A percentile compares a stretch with the other conserved stretches of the same genome.
These are phyloP conservation scores for Neoarthrinium moseri DNA, from an alignment of 2,329 filamentous ascomycete species.

Conservation along the genomic window DNA sequence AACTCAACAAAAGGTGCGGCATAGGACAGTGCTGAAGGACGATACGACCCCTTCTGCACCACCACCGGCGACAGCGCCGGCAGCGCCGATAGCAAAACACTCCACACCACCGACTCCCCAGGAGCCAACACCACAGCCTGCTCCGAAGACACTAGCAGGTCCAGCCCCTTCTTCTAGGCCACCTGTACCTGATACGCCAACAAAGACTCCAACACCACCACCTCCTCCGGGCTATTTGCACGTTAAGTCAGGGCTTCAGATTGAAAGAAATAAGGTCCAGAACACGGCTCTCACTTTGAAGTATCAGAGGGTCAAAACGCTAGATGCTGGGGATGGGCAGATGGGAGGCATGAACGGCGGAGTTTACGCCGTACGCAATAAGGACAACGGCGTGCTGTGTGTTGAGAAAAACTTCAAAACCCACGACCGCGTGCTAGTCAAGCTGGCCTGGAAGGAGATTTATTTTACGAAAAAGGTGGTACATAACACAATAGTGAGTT, in stretches of 20 bases:
- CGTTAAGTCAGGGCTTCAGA: neutral
- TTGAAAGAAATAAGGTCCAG: neutral
- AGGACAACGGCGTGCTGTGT: constrained; percentile 5
- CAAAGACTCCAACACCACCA: neutral
- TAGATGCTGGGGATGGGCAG: constrained; percentile 7
- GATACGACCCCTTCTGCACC: neutral
- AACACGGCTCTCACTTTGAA: constrained; percentile 1
- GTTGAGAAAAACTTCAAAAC: constrained; percentile 12
- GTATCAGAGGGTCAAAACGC: constrained; percentile 8
- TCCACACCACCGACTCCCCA: too few relatives aligned
- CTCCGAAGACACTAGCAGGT: too few relatives aligned
- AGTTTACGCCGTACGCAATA: constrained; percentile 9
- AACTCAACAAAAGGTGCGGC: neutral
- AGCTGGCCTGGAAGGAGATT: constrained; percentile 9
- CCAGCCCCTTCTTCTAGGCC: too few relatives aligned
- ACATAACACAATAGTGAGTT: constrained; percentile 1
- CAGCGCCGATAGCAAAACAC: too few relatives aligned
- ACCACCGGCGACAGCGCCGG: neutral
- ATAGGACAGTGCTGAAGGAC: neutral
- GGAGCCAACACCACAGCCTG: too few relatives aligned
- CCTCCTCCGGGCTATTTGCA: neutral
- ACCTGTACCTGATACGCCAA: too few relatives aligned
- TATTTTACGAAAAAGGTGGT: constrained; percentile 4
- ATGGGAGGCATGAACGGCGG: constrained; percentile 13
- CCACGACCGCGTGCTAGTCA: constrained; percentile 1